Conservation (phyloP, 1,139 yeast genomes). For the Saccharomycopsis hybrid region DNA sequence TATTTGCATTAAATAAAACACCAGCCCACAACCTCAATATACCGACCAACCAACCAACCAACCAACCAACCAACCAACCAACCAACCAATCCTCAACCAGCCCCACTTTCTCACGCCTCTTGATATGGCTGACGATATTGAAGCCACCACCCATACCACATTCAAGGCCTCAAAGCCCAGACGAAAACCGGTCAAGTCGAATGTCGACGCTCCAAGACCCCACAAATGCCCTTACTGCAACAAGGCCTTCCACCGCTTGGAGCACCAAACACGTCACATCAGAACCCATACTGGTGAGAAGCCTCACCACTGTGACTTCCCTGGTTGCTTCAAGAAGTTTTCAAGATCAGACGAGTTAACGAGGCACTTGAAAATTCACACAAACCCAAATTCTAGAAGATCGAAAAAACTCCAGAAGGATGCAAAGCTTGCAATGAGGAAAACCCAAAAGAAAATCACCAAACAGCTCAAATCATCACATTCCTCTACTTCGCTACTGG, state of each 20-base stretch:
- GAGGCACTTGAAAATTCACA: conserved; percentile 81
- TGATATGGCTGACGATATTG: not conserved
- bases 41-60: too few species aligned
- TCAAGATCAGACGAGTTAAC: conserved; percentile 88
- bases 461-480: too few species aligned
- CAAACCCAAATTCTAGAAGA: conserved; percentile 53
- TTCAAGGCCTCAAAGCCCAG: conserved; percentile 16
- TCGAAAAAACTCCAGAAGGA: conserved; percentile 31
- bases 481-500: too few species aligned
- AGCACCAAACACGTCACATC: conserved; percentile 91
- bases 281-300: conserved; percentile 95
- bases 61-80: too few species aligned
- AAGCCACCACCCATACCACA: conserved; percentile 7
- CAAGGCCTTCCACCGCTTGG: conserved; percentile 86
- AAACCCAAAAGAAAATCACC: not conserved
- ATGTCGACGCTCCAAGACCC: conserved; percentile 35
- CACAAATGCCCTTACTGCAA: conserved; percentile 88
- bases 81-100: too few species aligned
- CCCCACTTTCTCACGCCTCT: too few species aligned
- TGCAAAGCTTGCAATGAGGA: conserved; percentile 23
- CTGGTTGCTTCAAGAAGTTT: conserved; percentile 81
- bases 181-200: conserved; percentile 15
- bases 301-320: conserved; percentile 83
- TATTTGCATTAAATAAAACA: too few species aligned
- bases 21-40: too few species aligned